These are phyloP conservation scores for Brassica hybrid DNA, from an alignment of 441 rosid genomes.

Conservation along the genomic window DNA sequence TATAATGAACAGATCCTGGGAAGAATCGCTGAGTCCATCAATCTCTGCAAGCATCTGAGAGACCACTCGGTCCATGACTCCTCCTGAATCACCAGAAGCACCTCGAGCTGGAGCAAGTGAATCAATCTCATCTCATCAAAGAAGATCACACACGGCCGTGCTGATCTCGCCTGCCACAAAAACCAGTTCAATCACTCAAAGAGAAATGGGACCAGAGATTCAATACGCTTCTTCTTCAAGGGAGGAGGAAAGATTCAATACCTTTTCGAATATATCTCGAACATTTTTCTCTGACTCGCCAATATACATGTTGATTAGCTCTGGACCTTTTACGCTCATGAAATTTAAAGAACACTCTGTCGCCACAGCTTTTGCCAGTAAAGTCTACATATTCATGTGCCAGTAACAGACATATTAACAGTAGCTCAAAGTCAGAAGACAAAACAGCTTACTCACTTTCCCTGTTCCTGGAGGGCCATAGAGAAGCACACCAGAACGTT, in stretches of 20 bases:
- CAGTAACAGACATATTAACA: background rate
- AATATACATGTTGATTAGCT: conserved; percentile 96
- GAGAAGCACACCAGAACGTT: conserved; percentile 97
- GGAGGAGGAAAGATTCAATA: conserved; percentile 26
- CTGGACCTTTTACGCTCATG: conserved; percentile 98
- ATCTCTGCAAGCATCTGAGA: conserved; percentile 99
- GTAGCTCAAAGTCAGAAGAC: conserved; percentile 8
- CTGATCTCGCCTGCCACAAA: conserved; percentile 79
- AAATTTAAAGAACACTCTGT: conserved; percentile 96
- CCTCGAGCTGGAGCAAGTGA: conserved; percentile 99
- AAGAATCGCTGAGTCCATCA: conserved; percentile 87
- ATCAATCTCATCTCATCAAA: conserved; percentile 97
- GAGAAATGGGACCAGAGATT: background rate
- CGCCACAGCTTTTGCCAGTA: conserved; percentile 98
- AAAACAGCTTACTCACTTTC: conserved; percentile 64
- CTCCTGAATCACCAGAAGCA: conserved; percentile 98
- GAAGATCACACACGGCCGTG: conserved; percentile 97
- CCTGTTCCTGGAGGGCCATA: conserved; percentile 99
- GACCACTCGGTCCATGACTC: conserved; percentile 98
- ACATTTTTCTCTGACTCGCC: conserved; percentile 99
- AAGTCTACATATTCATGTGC: conserved; percentile 60
- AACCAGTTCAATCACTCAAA: background rate
- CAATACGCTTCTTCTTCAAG: background rate
- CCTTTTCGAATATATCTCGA: conserved; percentile 95
- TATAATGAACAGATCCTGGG: conserved; percentile 92